Conservation (phyloP, 495 filamentous ascomycete genomes). For the Penicillium roqueforti region DNA sequence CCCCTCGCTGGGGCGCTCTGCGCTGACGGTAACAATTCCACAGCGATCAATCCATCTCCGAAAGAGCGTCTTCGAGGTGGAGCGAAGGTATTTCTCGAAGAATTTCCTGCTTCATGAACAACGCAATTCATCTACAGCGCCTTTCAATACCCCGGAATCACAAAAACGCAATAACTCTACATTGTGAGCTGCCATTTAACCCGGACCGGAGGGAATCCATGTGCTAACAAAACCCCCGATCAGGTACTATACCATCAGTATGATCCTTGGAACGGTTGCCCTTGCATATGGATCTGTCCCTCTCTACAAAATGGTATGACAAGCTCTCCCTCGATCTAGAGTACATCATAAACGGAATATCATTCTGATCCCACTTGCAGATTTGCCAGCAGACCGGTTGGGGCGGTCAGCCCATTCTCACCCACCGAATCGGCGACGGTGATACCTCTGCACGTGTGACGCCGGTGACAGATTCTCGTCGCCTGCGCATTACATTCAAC, state of each 20-base stretch:
- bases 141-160: constrained; percentile 41
- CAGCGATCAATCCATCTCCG: constrained; percentile 14
- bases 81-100: constrained; percentile 38
- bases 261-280: constrained; percentile 85
- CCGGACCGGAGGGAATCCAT: not conserved
- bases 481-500: constrained; percentile 94
- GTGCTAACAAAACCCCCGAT: not conserved
- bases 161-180: constrained; percentile 44
- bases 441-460: constrained; percentile 69
- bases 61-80: constrained; percentile 19
- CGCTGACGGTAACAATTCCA: constrained; percentile 13
- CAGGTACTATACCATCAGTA: constrained; percentile 78
- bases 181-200: constrained; percentile 24
- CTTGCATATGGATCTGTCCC: constrained; percentile 95
- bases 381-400: constrained; percentile 97
- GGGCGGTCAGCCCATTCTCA: constrained; percentile 87
- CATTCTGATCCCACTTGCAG: constrained; percentile 35
- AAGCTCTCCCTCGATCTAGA: not conserved
- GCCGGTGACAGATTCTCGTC: constrained; percentile 74
- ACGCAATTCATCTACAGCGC: constrained; percentile 31
- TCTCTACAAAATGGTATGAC: constrained; percentile 87
- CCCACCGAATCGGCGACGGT: constrained; percentile 59
- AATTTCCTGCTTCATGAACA: constrained; percentile 28
- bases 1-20: constrained; percentile 26
- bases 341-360: not conserved